Evolutionary conservation across 75 land plant species (phyloP).

Genomic region (Adiantum capillusveneris): DNA sequence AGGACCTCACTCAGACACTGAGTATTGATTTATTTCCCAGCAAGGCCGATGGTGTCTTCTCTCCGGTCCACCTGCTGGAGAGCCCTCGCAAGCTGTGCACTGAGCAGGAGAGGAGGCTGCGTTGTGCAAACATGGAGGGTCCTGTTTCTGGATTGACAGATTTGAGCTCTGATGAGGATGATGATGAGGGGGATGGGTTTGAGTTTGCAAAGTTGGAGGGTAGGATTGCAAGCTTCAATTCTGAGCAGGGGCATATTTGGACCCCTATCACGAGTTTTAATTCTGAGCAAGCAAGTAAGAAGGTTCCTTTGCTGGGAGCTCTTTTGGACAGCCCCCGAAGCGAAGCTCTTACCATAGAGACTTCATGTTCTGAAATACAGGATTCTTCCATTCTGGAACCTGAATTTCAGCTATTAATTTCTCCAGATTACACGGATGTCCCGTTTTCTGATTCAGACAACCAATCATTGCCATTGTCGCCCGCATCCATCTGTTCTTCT

Average conservation of each 20-base stretch:
- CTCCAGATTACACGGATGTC: background rate
- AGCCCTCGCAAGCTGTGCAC: constrained; percentile 5
- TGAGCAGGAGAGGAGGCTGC: constrained; percentile 15
- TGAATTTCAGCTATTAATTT: background rate
- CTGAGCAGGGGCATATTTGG: background rate
- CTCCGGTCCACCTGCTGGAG: background rate
- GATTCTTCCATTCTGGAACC: background rate
- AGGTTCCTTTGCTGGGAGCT: background rate
- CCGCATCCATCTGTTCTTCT: background rate
- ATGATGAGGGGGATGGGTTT: constrained; percentile 9
- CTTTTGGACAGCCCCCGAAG: background rate
- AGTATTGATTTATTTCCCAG: background rate
- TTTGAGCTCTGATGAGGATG: background rate
- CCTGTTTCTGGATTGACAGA: background rate
- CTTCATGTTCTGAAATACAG: background rate
- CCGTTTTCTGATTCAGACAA: background rate
- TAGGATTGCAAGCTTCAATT: background rate
- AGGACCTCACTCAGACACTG: background rate
- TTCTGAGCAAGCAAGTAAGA: background rate
- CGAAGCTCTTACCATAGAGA: background rate
- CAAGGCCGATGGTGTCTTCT: background rate
- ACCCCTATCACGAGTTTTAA: background rate
- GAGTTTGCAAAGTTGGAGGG: constrained; percentile 5
- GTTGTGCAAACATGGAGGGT: constrained; percentile 7
- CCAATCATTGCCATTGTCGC: background rate